Evolutionary conservation across 208 protist species (phyloP).

Genomic region (Leishmania martiniquensis): DNA sequence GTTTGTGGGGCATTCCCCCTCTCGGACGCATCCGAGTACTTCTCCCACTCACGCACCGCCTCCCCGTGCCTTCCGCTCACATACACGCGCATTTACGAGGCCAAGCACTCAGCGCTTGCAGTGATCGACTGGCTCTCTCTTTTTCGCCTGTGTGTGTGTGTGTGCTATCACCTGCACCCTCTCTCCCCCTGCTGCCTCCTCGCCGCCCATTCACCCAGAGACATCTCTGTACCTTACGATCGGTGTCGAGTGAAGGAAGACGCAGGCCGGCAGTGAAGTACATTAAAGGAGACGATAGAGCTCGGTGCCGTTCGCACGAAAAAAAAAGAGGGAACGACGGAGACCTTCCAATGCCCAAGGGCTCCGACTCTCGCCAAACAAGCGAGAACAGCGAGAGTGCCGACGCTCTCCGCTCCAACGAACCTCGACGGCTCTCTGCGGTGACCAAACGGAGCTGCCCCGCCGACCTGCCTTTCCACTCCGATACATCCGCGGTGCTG

Average conservation of each 20-base stretch:
- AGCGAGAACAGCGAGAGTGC: conserved; percentile 10
- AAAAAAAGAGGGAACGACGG: background rate
- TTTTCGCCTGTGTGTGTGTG: too few species aligned
- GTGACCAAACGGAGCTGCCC: background rate
- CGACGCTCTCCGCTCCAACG: conserved; percentile 24
- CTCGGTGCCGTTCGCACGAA: background rate
- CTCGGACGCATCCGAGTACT: too few species aligned
- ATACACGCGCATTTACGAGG: too few species aligned
- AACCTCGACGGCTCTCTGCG: conserved; percentile 5
- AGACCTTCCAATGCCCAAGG: background rate
- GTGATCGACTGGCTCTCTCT: too few species aligned
- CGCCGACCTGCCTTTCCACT: background rate
- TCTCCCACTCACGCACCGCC: too few species aligned
- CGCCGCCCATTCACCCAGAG: too few species aligned
- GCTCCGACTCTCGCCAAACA: background rate
- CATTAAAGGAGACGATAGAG: background rate
- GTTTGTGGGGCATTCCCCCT: too few species aligned
- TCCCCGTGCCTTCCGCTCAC: too few species aligned
- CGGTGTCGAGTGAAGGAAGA: background rate
- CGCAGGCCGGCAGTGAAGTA: background rate
- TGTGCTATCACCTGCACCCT: too few species aligned
- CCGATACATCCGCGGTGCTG: background rate
- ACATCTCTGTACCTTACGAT: background rate
- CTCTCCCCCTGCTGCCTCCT: background rate
- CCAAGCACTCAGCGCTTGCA: too few species aligned